phyloP scores from a whole-genome alignment of 257 asterid species.

The Nicotiana noctiflora region DNA sequence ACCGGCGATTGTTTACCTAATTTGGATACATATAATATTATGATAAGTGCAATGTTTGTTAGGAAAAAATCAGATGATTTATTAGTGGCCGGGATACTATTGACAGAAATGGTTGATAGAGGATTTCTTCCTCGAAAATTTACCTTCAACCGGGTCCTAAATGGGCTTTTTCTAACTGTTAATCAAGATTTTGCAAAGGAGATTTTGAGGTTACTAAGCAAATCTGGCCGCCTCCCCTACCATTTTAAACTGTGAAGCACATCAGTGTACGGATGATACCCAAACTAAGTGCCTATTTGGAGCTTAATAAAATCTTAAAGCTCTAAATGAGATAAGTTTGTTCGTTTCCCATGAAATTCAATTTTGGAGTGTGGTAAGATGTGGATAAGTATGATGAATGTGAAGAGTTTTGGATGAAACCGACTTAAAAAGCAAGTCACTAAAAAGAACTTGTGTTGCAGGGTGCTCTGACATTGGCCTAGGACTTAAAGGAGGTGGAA shows the following conservation, averaged over 20 bases:
- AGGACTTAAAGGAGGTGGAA: background rate
- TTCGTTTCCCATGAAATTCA: background rate
- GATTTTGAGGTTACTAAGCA: conserved; percentile 58
- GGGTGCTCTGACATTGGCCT: background rate
- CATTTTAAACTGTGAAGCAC: conserved; percentile 52
- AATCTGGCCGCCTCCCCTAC: conserved; percentile 48
- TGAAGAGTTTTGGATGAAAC: background rate
- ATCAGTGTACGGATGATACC: background rate
- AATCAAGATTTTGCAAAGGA: conserved; percentile 75
- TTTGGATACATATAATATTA: conserved; percentile 77
- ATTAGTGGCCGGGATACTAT: conserved; percentile 69
- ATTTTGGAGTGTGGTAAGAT: background rate
- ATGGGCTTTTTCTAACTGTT: conserved; percentile 87
- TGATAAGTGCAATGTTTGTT: conserved; percentile 78
- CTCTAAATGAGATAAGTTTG: background rate
- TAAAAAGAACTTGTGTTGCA: background rate
- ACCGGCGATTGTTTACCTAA: conserved; percentile 59
- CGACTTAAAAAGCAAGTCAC: background rate
- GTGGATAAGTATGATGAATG: background rate
- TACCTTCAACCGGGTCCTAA: conserved; percentile 70
- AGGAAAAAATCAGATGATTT: conserved; percentile 72
- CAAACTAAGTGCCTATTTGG: background rate
- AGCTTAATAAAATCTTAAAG: background rate
- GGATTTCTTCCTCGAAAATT: conserved; percentile 71
- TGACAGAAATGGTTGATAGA: conserved; percentile 81